Evolutionary conservation across 2,329 filamentous ascomycete genomes (phyloP).

Genomic region (Cladosporium colombiae): DNA sequence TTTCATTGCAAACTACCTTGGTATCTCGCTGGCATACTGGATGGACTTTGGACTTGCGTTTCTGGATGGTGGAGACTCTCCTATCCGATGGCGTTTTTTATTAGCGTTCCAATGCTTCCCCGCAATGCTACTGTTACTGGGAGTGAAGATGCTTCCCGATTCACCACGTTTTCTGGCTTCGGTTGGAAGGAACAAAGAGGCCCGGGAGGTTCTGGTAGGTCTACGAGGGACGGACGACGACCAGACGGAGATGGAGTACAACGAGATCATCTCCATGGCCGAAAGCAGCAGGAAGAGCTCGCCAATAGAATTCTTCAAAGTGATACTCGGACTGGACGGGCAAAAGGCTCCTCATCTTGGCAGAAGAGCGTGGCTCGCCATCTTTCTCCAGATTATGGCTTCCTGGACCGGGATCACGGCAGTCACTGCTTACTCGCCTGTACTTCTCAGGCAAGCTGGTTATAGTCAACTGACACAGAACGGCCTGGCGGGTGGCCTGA

Average conservation of each 20-base stretch:
- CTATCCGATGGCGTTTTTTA: slow-evolving; percentile 31
- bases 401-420: slow-evolving; percentile 49
- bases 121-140: slow-evolving; percentile 42
- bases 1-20: slow-evolving; percentile 56
- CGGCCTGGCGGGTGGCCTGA: slow-evolving; percentile 53
- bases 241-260: slow-evolving; percentile 31
- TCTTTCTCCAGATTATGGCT: slow-evolving; percentile 50
- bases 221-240: slow-evolving; percentile 38
- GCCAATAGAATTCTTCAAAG: slow-evolving; percentile 42
- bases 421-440: slow-evolving; percentile 35
- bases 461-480: slow-evolving; percentile 46
- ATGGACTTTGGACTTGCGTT: slow-evolving; percentile 29
- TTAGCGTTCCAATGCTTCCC: slow-evolving; percentile 46
- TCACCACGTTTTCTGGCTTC: slow-evolving; percentile 42
- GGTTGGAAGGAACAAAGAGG: slow-evolving; percentile 35
- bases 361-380: slow-evolving; percentile 46
- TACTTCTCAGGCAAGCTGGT: slow-evolving; percentile 38
- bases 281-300: slow-evolving; percentile 39
- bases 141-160: slow-evolving; percentile 48
- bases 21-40: slow-evolving; percentile 43
- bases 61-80: slow-evolving; percentile 28
- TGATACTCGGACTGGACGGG: slow-evolving; percentile 39
- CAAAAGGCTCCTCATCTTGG: slow-evolving; percentile 38
- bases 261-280: slow-evolving; percentile 40
- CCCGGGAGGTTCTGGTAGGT: slow-evolving; percentile 31